phyloP scores from a whole-genome alignment of 2,329 filamentous ascomycete species.

The Fusarium guadeloupense region DNA sequence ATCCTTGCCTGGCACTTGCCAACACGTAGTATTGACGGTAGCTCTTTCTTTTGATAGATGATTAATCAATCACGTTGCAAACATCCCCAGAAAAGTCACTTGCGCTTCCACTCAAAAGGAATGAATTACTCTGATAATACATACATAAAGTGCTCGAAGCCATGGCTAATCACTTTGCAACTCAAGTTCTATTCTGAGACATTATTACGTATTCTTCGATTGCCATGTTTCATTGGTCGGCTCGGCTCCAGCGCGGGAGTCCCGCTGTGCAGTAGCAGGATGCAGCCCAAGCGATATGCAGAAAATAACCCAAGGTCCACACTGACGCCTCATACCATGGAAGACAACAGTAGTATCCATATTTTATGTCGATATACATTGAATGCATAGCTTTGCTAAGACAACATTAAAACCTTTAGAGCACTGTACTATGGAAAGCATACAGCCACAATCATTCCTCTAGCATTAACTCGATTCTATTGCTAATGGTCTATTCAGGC shows the following conservation, averaged over 20 bases:
- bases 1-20: background rate
- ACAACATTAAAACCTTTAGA: too few relatives aligned
- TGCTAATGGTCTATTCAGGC: background rate
- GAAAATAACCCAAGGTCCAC: slow-evolving; percentile 5
- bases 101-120: background rate
- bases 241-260: slow-evolving; percentile 24
- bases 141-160: too few relatives aligned
- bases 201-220: too few relatives aligned
- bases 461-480: background rate
- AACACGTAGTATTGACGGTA: background rate
- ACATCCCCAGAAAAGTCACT: background rate
- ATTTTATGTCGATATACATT: background rate
- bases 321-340: background rate
- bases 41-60: background rate
- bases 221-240: slow-evolving; percentile 23
- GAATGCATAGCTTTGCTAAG: background rate
- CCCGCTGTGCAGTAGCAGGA: slow-evolving; percentile 30
- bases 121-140: too few relatives aligned
- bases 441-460: slow-evolving; percentile 1
- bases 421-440: background rate
- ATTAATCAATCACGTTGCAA: too few relatives aligned
- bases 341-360: background rate
- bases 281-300: slow-evolving; percentile 17
- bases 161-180: slow-evolving; percentile 1
- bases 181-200: too few relatives aligned